Evolutionary conservation across 371 early-diverging fungal species (phyloP), one percentile per base, ranked within the genome.

Genomic region (Rhizopus stolonifer): DNA sequence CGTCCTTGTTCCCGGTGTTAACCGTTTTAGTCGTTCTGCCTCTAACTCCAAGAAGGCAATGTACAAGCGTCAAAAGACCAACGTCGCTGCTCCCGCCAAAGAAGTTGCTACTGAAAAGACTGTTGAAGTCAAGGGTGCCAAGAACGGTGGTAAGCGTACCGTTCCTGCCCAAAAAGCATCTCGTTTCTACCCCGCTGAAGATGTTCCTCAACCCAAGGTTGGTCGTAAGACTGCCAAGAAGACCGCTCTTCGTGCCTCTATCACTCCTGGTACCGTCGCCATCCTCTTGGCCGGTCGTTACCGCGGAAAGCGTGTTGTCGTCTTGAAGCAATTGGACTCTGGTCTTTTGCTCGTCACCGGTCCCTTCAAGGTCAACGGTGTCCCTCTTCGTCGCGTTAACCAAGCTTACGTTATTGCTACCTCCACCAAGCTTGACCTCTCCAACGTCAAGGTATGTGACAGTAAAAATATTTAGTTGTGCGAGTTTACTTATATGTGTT

Each of bases 401-500:
- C 96, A 94, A 81, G 92, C 96, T 64, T 98, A 95, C 77, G 96
- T 93, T 58, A 89, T 96, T 72, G 95, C 97, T 70, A 98, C 97
- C 68, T 92, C 95, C 65, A 93, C 97, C 82, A 94, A 94, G 85
- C 74, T 98, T 47, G 94, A 96, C 63, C 55, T 96, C 54, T 77
- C 88, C 49, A 70, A 67, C 52, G 82, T 87, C 71, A 78, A 79
- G 76, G 82, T 91, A 68, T n/a, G n/a, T n/a, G n/a, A 51, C 6
- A 25, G 2, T 4, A 38, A 33, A 21, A 14, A 14, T 9, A 14
- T 33, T 4, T 0, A 18, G 9, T 15, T 18, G 3, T 25, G 38
- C 0, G 18, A 26, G 14, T 18, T 18, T 10, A 11, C 13, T 4
- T 11, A 13, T 46, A 13, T 11, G 23, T 43, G 0, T 44, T 18